Conservation (phyloP, 345 rosid genomes). For the Citrus medica region DNA sequence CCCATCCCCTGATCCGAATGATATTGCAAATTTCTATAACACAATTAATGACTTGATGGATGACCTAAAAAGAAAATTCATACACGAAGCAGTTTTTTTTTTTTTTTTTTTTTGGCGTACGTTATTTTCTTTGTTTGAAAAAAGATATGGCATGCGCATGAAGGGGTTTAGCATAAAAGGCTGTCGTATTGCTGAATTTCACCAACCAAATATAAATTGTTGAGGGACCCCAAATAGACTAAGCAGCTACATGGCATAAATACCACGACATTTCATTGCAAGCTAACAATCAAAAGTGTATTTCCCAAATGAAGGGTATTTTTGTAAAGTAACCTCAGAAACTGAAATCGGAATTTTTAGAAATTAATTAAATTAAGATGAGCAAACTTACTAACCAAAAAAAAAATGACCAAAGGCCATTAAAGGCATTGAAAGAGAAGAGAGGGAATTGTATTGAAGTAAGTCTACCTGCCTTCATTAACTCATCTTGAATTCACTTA, state of each 20-base stretch:
- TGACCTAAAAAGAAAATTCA: not conserved
- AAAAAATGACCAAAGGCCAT: constrained; percentile 16
- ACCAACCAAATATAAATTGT: constrained; percentile 38
- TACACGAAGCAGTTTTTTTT: not conserved
- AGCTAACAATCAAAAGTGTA: constrained; percentile 13
- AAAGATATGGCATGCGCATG: not conserved
- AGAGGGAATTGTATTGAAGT: constrained; percentile 5
- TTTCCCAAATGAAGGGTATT: constrained; percentile 1
- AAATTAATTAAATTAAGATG: not conserved
- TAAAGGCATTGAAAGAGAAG: constrained; percentile 28
- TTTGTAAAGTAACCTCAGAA: not conserved
- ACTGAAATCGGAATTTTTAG: not conserved
- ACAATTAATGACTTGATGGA: not conserved
- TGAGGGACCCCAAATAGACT: constrained; percentile 38
- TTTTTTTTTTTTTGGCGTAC: not conserved
- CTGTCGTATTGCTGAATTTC: constrained; percentile 26
- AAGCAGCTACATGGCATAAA: constrained; percentile 29
- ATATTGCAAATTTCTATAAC: not conserved
- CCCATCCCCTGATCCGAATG: not conserved
- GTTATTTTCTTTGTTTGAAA: constrained; percentile 10
- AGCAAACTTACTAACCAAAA: not conserved
- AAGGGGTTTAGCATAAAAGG: not conserved
- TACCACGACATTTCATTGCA: constrained; percentile 21
- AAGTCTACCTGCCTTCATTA: constrained; percentile 50
- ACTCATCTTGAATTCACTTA: constrained; percentile 47